Conservation (phyloP, 176 grass and related monocot species). For the Bolboschoenus planiculmis region DNA sequence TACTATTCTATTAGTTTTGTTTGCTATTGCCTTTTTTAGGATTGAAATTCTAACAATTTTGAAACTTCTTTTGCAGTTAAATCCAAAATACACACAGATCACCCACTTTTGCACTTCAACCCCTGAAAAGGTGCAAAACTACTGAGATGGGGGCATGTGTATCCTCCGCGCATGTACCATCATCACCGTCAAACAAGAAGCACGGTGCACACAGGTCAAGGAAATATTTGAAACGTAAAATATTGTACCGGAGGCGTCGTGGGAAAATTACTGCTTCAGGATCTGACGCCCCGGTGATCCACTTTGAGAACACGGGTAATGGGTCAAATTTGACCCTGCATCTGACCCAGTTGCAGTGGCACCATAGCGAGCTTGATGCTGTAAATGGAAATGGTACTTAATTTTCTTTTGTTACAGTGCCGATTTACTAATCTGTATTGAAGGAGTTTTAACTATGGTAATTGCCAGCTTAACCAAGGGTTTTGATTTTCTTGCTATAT, state of each 20-base stretch:
- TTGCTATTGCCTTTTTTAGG: not conserved
- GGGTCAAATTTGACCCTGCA: conserved; percentile 70
- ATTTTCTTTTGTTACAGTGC: not conserved
- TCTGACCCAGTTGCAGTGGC: conserved; percentile 85
- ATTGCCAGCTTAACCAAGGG: not conserved
- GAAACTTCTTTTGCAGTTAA: not conserved
- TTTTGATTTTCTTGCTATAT: not conserved
- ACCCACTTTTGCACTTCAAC: not conserved
- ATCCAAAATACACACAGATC: not conserved
- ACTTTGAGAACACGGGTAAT: conserved; percentile 38
- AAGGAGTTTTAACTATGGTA: not conserved
- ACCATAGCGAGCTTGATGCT: conserved; percentile 69
- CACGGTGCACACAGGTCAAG: not conserved
- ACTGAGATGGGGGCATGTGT: conserved; percentile 20
- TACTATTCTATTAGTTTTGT: not conserved
- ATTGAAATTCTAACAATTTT: not conserved
- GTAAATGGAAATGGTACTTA: conserved; percentile 66
- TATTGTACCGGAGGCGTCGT: conserved; percentile 37
- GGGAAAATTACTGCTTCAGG: conserved; percentile 60
- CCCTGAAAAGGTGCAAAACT: conserved; percentile 1
- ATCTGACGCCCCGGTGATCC: conserved; percentile 37
- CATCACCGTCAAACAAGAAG: conserved; percentile 19
- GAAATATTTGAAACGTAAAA: conserved; percentile 22
- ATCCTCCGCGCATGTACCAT: not conserved
- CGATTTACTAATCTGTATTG: not conserved